Evolutionary conservation across 2,329 filamentous ascomycete species (phyloP), one percentile per base, ranked within the genome.

Genomic region (Fusarium sacchari): DNA sequence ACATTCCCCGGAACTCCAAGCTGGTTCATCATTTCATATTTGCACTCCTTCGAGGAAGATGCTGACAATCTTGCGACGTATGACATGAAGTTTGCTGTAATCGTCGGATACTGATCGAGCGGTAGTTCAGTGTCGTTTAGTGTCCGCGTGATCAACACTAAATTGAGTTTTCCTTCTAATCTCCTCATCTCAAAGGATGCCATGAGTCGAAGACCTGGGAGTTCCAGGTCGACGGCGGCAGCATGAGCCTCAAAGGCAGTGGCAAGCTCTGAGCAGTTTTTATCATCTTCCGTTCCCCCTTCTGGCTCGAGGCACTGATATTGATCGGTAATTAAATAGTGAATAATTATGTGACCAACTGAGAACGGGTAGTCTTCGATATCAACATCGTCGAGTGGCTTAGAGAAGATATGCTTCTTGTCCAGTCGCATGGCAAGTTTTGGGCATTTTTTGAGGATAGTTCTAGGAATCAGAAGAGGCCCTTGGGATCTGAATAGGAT

Each of bases 231-330:
- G 2, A 52, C 17, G 12, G 71, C 66, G 5, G 46, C 58, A 17
- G 34, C 55, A 40, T 64, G 63, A 1, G 55, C 44, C 1, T 37
- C 14, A 22, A 67, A 72, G 2, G 71, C 59, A 2, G 57, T 73
- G 1, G 46, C 44, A 15, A 73, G 60, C 9, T 67, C 53, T 3
- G 50, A 53, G 9, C 44, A 24, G 3, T 40, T 34, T 24, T 14
- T 52, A 6, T 58, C 37, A 1, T 55, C 32, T 14, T 50, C 28
- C 0, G 42, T 34, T n/a, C 40, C 20, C 0, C 43, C 42, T 8
- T 46, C 26, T 0, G 60, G 57, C 6, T 37, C 44, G 1, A 74
- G 53, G 1, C 47, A 36, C 22, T 62, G 40, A 12, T 74, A 74
- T 18, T 10, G 32, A 1, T 55, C 53, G 5, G 66, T 44, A 3